These are phyloP conservation scores for Ascochyta fabae DNA, from an alignment of 2,329 filamentous ascomycete species.

Conservation along the genomic window DNA sequence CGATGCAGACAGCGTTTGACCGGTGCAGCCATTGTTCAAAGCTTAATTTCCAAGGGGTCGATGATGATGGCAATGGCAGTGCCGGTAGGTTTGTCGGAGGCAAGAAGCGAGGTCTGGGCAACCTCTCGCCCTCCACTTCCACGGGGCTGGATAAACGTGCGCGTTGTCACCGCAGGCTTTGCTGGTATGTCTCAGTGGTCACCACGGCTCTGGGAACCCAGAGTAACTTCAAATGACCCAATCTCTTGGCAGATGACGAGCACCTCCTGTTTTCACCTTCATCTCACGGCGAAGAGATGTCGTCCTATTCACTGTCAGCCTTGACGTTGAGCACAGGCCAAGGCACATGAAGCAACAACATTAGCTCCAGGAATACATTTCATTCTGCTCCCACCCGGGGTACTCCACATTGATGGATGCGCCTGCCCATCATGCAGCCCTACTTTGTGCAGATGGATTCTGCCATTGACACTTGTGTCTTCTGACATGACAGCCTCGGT, in stretches of 20 bases:
- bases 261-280: neutral
- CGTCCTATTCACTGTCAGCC: neutral
- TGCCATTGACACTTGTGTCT: neutral
- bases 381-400: neutral
- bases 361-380: neutral
- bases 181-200: conserved; percentile 25
- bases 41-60: neutral
- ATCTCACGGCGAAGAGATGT: neutral
- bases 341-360: neutral
- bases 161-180: conserved; percentile 9
- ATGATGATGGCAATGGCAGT: neutral
- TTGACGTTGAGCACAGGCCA: neutral
- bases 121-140: neutral
- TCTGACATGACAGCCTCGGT: neutral
- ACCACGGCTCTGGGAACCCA: neutral
- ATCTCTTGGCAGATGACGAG: neutral
- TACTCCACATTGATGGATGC: neutral
- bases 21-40: neutral
- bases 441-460: neutral
- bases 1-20: neutral
- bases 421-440: conserved; percentile 9
- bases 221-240: neutral
- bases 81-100: conserved; percentile 14
- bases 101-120: neutral
- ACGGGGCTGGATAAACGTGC: neutral